phyloP scores from a whole-genome alignment of 768 basidiomycete genomes.

The Macrolepiota fuliginosa region DNA sequence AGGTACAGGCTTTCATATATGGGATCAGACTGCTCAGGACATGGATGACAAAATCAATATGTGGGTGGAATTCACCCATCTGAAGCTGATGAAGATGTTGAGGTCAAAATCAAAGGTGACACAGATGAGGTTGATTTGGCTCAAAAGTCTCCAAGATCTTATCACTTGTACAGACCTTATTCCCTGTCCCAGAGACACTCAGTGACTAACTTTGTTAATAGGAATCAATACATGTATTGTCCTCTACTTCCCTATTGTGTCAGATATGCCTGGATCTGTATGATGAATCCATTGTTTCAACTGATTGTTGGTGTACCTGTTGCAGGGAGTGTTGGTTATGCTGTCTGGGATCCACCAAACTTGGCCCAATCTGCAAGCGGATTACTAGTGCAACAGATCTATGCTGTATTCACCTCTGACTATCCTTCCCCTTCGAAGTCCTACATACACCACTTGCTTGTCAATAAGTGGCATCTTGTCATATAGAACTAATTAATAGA shows the following conservation, averaged over 20 bases:
- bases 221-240: slow-evolving; percentile 42
- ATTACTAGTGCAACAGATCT: slow-evolving; percentile 78
- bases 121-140: slow-evolving; percentile 30
- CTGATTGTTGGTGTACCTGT: slow-evolving; percentile 87
- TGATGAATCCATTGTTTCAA: slow-evolving; percentile 74
- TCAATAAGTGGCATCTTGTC: neutral
- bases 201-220: slow-evolving; percentile 17
- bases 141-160: slow-evolving; percentile 44
- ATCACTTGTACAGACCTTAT: slow-evolving; percentile 46
- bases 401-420: slow-evolving; percentile 69
- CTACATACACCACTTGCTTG: neutral
- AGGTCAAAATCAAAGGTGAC: slow-evolving; percentile 42
- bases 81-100: slow-evolving; percentile 33
- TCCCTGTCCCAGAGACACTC: neutral
- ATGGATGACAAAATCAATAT: slow-evolving; percentile 80
- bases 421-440: neutral
- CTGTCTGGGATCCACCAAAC: slow-evolving; percentile 78
- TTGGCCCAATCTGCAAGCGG: slow-evolving; percentile 86
- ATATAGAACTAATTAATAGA: neutral
- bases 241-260: slow-evolving; percentile 49
- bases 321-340: slow-evolving; percentile 82
- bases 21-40: slow-evolving; percentile 53
- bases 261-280: slow-evolving; percentile 82
- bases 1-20: slow-evolving; percentile 75
- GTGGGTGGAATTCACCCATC: slow-evolving; percentile 20